Conservation (phyloP, 352 stramenopile species). For the Globisporangium takayamanum region DNA sequence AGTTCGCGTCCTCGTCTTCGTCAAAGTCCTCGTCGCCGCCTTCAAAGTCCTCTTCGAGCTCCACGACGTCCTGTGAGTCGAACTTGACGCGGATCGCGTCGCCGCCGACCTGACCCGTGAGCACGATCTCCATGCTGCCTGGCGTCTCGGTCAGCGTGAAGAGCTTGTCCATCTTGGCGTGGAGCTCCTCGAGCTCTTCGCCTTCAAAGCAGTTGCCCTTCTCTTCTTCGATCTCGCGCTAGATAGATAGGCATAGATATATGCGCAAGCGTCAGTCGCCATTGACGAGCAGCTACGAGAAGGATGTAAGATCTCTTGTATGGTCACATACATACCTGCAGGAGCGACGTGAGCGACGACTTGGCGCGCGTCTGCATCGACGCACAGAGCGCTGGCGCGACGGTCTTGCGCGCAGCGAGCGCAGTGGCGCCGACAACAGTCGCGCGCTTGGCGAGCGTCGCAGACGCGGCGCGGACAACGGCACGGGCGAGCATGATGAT, state of each 20-base stretch:
- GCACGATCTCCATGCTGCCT: conserved; percentile 59
- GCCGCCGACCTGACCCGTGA: conserved; percentile 41
- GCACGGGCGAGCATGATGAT: conserved; percentile 38
- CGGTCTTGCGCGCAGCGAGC: conserved; percentile 9
- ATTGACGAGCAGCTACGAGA: too few relatives aligned
- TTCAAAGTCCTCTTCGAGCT: conserved; percentile 60
- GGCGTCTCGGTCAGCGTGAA: conserved; percentile 58
- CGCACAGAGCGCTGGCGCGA: conserved; percentile 16
- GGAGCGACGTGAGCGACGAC: conserved; percentile 33
- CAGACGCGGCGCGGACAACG: conserved; percentile 22
- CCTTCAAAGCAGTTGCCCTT: conserved; percentile 83
- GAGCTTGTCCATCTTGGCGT: conserved; percentile 54
- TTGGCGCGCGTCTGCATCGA: conserved; percentile 51
- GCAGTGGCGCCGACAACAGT: conserved; percentile 10
- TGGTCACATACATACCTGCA: conserved; percentile 20
- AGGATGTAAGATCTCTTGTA: too few relatives aligned
- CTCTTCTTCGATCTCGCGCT: conserved; percentile 76
- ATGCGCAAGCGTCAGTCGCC: background rate
- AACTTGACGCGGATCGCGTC: conserved; percentile 76
- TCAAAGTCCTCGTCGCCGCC: conserved; percentile 40
- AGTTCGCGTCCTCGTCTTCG: conserved; percentile 29
- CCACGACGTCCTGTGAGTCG: conserved; percentile 65
- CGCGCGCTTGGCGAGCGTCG: conserved; percentile 22
- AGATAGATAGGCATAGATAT: background rate
- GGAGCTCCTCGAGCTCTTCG: conserved; percentile 63